phyloP scores from a whole-genome alignment of 305 asterid genomes.

The Petunia hybrid region DNA sequence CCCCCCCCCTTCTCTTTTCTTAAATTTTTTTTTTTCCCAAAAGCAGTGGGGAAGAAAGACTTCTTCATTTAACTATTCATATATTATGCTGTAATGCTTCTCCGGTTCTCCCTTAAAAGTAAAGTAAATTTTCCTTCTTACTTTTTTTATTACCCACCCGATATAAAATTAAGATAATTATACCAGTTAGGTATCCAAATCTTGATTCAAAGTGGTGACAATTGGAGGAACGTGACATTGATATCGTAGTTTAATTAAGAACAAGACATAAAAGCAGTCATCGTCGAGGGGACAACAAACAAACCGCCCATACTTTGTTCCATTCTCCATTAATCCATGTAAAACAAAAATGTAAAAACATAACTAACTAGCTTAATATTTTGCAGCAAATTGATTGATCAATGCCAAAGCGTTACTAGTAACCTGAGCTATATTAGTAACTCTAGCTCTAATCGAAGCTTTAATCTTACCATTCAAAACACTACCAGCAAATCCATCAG shows the following conservation, averaged over 20 bases:
- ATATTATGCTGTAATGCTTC: neutral
- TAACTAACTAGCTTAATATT: conserved; percentile 24
- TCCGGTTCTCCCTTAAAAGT: neutral
- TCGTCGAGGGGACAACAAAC: too few species aligned
- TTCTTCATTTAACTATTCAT: neutral
- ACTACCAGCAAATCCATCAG: conserved; percentile 76
- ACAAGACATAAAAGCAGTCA: too few species aligned
- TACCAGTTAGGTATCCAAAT: too few species aligned
- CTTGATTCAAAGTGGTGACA: too few species aligned
- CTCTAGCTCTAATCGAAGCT: conserved; percentile 51
- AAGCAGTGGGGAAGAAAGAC: neutral
- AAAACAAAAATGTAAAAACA: neutral
- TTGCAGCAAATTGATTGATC: conserved; percentile 64
- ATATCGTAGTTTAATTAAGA: too few species aligned
- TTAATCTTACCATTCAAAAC: conserved; percentile 63
- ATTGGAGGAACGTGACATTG: too few species aligned
- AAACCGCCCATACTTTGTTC: too few species aligned
- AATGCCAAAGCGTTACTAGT: conserved; percentile 89
- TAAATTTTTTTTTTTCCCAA: neutral
- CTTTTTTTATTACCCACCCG: too few species aligned
- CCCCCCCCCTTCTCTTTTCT: too few species aligned
- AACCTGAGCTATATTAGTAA: conserved; percentile 69
- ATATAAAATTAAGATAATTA: too few species aligned
- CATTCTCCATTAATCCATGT: too few species aligned
- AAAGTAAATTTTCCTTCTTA: neutral